Conservation (phyloP, 2,329 filamentous ascomycete species). For the Fonsecaea monophora region DNA sequence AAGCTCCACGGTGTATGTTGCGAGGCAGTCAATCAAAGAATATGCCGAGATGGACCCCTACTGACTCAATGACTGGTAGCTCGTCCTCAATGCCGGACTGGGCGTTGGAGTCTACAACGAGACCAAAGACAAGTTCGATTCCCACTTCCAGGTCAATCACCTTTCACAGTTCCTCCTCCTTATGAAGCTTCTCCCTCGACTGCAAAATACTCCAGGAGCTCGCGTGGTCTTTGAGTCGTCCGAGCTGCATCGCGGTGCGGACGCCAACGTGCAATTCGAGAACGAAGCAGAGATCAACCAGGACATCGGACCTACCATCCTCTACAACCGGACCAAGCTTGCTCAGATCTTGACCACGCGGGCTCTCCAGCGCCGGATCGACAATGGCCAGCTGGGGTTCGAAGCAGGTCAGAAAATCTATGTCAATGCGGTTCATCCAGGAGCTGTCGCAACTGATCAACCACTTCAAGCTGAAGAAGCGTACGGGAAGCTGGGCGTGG, state of each 20-base stretch:
- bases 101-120: conserved; percentile 58
- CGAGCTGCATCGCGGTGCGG: conserved; percentile 55
- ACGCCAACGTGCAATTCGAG: conserved; percentile 50
- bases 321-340: conserved; percentile 60
- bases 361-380: conserved; percentile 50
- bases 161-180: conserved; percentile 59
- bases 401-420: conserved; percentile 40
- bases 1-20: conserved; percentile 50
- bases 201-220: conserved; percentile 54
- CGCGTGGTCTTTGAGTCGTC: conserved; percentile 59
- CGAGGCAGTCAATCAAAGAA: background rate
- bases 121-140: conserved; percentile 59
- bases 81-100: conserved; percentile 59
- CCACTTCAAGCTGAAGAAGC: conserved; percentile 58
- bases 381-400: conserved; percentile 47
- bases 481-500: conserved; percentile 56
- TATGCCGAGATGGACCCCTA: background rate
- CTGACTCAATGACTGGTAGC: conserved; percentile 27
- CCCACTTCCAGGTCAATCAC: conserved; percentile 60
- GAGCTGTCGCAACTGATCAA: conserved; percentile 57
- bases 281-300: conserved; percentile 57
- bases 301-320: conserved; percentile 55
- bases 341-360: conserved; percentile 57
- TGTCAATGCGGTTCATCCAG: conserved; percentile 60
- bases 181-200: conserved; percentile 54